Conservation (phyloP, 345 rosid species). For the Diplotaxis tenuifolia region DNA sequence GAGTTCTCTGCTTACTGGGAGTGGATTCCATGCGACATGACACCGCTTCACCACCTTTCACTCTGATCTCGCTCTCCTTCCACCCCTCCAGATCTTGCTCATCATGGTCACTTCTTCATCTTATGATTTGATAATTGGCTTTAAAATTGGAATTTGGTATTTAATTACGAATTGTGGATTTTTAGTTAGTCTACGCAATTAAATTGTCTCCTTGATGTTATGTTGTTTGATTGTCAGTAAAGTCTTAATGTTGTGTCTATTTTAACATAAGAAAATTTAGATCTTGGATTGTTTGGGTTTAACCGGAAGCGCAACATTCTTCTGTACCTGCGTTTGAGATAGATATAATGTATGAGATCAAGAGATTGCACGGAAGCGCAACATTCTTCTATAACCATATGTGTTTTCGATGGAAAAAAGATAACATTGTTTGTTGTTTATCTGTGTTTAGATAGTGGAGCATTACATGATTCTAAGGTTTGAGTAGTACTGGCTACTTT, state of each 20-base stretch:
- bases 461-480: constrained; percentile 63
- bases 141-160: background rate
- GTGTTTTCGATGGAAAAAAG: too few species aligned
- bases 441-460: constrained; percentile 72
- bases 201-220: background rate
- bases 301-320: background rate
- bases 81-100: too few species aligned
- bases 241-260: constrained; percentile 7
- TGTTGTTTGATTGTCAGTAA: background rate
- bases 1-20: too few species aligned
- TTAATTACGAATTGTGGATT: background rate
- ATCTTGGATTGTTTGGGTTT: constrained; percentile 28
- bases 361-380: too few species aligned
- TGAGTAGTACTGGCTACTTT: constrained; percentile 80
- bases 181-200: background rate
- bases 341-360: constrained; percentile 6
- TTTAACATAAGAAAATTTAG: background rate
- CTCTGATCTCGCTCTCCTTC: too few species aligned
- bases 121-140: background rate
- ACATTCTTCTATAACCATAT: too few species aligned
- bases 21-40: too few species aligned
- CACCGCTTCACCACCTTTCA: too few species aligned
- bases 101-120: background rate
- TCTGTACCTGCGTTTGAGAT: background rate
- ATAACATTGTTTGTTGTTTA: constrained; percentile 23